Base-by-base conservation (phyloP, 257 asterid genomes). In the Lantana camara region DNA sequence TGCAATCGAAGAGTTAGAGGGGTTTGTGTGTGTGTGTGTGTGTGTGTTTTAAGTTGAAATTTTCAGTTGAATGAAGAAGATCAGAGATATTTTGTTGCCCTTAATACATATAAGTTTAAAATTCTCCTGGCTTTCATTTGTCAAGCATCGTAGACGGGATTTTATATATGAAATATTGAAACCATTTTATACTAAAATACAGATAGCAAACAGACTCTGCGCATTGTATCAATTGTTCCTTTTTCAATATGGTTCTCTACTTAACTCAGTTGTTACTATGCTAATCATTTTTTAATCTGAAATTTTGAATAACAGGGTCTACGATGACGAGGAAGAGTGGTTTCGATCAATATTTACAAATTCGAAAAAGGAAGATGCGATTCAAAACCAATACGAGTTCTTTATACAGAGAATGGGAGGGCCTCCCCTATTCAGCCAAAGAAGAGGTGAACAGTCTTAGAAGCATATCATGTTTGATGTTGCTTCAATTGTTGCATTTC, bases 381-480 rank as follows among this genome's bases (percentile, higher is more conserved):
- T 93, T 82, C 96, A 82, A 72, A 93, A 93, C 76, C 99, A 93
- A 65, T 93, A 93, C 9, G 99, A 90, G 75, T 93, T 90, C 87
- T 87, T 93, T 61, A 78, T 75, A 58, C 99, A 93, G 50, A 79
- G 99, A 72, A 90, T 93, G 99, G 99, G 99, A 62, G 99, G 99
- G 60, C 99, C 99, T 69, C 84, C 95, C 41, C 76, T 93, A 17
- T 93, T 58, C 73, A 80, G 82, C 66, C 92, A 87, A 80, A 82
- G 99, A 76, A 90, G 81, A 90, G 99, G 97, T 87, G 47, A 47
- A 70, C 8, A 17, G 56, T 22, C 14, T 65, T 53, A 22, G 24
- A 19, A 11, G 20, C 41, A 54, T 60, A 27, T 65, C 29, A 8
- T 34, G 40, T 49, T 29, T 65, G 21, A 8, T 34, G 40, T 49